These are phyloP conservation scores for Penicillium desertorum DNA, from an alignment of 495 filamentous ascomycete genomes.

Conservation along the genomic window DNA sequence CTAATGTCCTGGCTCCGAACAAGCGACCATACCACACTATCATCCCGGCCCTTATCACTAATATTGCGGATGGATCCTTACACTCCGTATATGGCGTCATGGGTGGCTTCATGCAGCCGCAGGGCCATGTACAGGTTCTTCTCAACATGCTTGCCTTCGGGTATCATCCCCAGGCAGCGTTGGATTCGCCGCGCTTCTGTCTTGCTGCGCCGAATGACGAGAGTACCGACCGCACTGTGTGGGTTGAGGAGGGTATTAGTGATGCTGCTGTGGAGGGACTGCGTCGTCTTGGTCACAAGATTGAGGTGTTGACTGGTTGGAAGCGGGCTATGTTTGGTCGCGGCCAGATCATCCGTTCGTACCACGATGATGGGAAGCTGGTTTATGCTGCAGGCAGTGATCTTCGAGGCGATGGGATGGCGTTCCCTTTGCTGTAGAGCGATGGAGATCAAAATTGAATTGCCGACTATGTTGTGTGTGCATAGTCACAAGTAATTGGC, in stretches of 20 bases:
- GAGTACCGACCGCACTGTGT: conserved; percentile 60
- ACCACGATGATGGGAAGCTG: conserved; percentile 64
- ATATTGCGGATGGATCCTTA: conserved; percentile 64
- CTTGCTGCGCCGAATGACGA: conserved; percentile 64
- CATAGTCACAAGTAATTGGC: neutral
- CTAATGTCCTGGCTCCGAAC: conserved; percentile 74
- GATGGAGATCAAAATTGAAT: neutral
- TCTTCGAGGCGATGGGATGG: conserved; percentile 81
- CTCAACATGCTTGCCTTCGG: conserved; percentile 86
- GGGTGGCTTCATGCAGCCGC: conserved; percentile 99
- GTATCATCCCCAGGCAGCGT: conserved; percentile 81
- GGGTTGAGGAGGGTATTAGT: conserved; percentile 81
- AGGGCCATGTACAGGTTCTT: conserved; percentile 94
- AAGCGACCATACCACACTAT: conserved; percentile 98
- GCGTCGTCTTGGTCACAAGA: conserved; percentile 66
- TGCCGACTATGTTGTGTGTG: neutral
- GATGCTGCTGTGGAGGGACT: conserved; percentile 65
- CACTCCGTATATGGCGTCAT: conserved; percentile 92
- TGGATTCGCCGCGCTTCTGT: conserved; percentile 87
- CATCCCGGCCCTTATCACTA: conserved; percentile 88
- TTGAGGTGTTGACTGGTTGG: conserved; percentile 66
- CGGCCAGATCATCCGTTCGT: conserved; percentile 82
- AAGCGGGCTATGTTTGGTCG: conserved; percentile 76
- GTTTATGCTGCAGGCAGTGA: conserved; percentile 89
- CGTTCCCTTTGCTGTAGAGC: conserved; percentile 54